Conservation (phyloP, 345 rosid species). For the Geranium rotundifolium region DNA sequence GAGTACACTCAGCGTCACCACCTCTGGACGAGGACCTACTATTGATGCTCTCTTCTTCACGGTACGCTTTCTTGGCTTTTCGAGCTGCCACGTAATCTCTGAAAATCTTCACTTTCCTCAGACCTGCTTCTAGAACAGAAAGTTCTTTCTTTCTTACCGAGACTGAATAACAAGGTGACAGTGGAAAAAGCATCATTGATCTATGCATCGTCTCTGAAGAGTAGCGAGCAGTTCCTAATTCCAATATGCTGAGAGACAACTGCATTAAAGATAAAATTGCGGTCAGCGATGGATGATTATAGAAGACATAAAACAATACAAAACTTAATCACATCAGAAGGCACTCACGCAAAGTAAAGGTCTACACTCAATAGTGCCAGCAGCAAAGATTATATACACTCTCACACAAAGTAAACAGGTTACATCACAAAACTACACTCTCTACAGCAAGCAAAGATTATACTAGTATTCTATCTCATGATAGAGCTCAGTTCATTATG, state of each 20-base stretch:
- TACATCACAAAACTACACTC: too few species aligned
- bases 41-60: constrained; percentile 52
- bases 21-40: constrained; percentile 50
- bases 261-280: constrained; percentile 15
- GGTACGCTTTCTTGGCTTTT: constrained; percentile 48
- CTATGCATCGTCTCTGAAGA: constrained; percentile 34
- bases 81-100: constrained; percentile 56
- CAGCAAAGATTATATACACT: neutral
- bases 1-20: constrained; percentile 53
- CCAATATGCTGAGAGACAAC: constrained; percentile 61
- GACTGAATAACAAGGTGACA: constrained; percentile 37
- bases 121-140: constrained; percentile 77
- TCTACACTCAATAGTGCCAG: constrained; percentile 24
- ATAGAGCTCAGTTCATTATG: too few species aligned
- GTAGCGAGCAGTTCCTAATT: constrained; percentile 49
- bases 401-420: too few species aligned
- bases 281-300: neutral
- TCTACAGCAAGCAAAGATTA: too few species aligned
- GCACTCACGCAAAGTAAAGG: constrained; percentile 53
- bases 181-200: constrained; percentile 43
- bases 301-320: neutral
- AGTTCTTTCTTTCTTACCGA: constrained; percentile 50
- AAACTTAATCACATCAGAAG: constrained; percentile 2
- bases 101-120: constrained; percentile 74
- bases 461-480: too few species aligned